Base-by-base conservation (phyloP, 805 yeast species). In the Nakazawaea peltata region DNA sequence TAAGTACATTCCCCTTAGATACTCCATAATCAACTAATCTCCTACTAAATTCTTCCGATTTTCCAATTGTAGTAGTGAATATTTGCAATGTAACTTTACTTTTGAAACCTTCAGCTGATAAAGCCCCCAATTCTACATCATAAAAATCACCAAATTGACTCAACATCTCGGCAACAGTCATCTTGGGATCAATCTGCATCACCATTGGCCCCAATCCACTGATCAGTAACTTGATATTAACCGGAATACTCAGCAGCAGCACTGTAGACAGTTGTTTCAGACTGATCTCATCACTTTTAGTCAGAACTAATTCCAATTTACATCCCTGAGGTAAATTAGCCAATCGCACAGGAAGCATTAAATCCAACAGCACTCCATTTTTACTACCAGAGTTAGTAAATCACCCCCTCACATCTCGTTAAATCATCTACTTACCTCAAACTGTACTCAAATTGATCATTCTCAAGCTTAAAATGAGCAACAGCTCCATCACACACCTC, bases 261-360 rank as follows among this genome's bases (percentile, higher is more conserved):
- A 2, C 28, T 15, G 12, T 15, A 12, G 10, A 16, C 4, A 13
- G 9, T 26, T 13, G 13, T 13, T 13, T 22, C 19, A 35, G 17
- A 38, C 3, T 30, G n/a, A n/a, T n/a, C n/a, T n/a, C n/a, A n/a
- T n/a, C n/a, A n/a, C n/a, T n/a, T n/a, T n/a, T n/a, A n/a, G n/a
- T n/a, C n/a, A n/a, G n/a, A n/a, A n/a, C 33, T 28, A 68, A 41
- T 6, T 50, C 49, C 24, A 71, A 37, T 30, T 65, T 69, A 13
- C 60, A 63, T 10, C 75, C 75, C 5, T 58, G 50, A 2, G 74
- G 68, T 14, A 71, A 42, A 34, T 63, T 62, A 12, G 63, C 44
- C 13, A 69, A 45, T 39, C 74, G 53, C 41, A 64, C 48, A 1
- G 76, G 74, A 23, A 69, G 39, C 24, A 63, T 57, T 12, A 57